These are phyloP conservation scores for Kodamaea hsintzibuensis DNA, from an alignment of 805 yeast genomes.

Conservation along the genomic window DNA sequence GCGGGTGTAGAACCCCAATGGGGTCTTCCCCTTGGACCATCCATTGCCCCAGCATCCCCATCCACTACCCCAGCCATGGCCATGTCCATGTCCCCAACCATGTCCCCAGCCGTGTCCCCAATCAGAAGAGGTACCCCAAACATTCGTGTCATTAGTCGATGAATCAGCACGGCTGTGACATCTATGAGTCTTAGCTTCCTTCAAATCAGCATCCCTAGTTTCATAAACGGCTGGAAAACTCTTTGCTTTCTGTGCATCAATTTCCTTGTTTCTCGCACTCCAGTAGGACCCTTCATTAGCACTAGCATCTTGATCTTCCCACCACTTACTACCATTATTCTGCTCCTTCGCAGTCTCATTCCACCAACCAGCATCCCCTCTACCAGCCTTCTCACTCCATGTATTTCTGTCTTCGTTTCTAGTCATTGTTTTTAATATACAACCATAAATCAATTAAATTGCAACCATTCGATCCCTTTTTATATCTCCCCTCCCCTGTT, in stretches of 20 bases:
- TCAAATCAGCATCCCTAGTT: constrained; percentile 11
- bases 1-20: constrained; percentile 51
- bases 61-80: neutral
- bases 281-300: neutral
- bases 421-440: neutral
- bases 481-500: neutral
- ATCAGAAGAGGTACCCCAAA: constrained; percentile 3
- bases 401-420: neutral
- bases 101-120: constrained; percentile 1
- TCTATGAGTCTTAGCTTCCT: neutral
- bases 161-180: neutral
- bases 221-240: constrained; percentile 25
- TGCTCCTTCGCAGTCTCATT: neutral
- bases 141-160: neutral
- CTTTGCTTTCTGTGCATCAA: neutral
- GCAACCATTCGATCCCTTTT: neutral
- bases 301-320: neutral
- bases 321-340: neutral
- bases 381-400: neutral
- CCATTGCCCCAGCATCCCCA: constrained; percentile 10
- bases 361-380: neutral
- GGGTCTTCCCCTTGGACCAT: constrained; percentile 23
- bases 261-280: neutral
- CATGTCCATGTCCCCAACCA: neutral
- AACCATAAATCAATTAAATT: neutral